Base-by-base conservation (phyloP, 1,284 basidiomycete species). In the Grifola frondosa region DNA sequence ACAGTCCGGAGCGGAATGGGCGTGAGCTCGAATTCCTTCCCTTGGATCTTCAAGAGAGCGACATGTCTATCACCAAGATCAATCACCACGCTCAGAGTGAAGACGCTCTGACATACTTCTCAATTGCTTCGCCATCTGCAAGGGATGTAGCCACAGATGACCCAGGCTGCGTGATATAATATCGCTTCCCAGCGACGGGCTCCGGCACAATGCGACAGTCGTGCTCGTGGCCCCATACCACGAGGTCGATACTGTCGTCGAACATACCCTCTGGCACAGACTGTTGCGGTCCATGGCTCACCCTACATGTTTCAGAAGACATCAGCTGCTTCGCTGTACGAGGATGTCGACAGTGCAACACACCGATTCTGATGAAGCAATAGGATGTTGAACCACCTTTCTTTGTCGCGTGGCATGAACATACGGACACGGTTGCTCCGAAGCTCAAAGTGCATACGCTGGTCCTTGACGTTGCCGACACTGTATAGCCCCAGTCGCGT, bases 191-290 rank as follows among this genome's bases (percentile, higher is more conserved):
- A 5, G 90, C 84, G 5, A 99, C 94, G 2, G 82, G 75, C 60
- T 97, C 91, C 0, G 96, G 96, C 3, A 81, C 72, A 47, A 98
- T 93, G 20, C 92, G 81, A 62, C 95, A 97, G 64, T 99, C 96
- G 62, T 99, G 97, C 64, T 99, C 97, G 62, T 99, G 97, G 2
- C 97, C 96, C 96, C 96, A 99, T 1, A 99, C 75, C 7, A 99
- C 91, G 5, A 99, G 76, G 59, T 97, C 84, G 44, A 98, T 78
- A 55, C 86, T 91, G 60, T 99, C 92, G 61, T 98, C 96, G 58
- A 99, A 99, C 81, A 97, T 91, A 46, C 89, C 88, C 61, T 99
- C 97, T 3, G 95, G 94, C 0, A 98, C 94, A 19, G 78, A 90
- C 54, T 93, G 88, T 61, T 97, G 91, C 3, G 91, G 91, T 1